phyloP scores from a whole-genome alignment of 768 basidiomycete species.

The Pholiota conissans region DNA sequence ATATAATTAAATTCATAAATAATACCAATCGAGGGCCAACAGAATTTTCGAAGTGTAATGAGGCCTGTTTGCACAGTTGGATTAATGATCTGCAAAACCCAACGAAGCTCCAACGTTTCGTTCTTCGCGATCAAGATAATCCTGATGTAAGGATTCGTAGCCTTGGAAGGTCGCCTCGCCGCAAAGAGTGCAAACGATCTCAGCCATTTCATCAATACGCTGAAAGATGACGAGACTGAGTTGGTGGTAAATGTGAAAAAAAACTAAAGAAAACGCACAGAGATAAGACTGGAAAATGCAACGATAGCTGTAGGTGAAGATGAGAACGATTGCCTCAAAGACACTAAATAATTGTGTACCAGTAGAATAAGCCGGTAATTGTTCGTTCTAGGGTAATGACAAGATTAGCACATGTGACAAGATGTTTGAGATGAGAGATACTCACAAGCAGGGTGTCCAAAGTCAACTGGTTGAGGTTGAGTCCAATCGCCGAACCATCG shows the following conservation, averaged over 20 bases:
- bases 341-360: slow-evolving; percentile 20
- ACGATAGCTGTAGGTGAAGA: slow-evolving; percentile 31
- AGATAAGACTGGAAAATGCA: slow-evolving; percentile 39
- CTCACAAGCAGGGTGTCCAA: slow-evolving; percentile 38
- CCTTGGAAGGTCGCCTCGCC: slow-evolving; percentile 42
- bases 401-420: not conserved
- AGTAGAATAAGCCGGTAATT: slow-evolving; percentile 44
- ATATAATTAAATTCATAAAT: too few relatives aligned
- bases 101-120: not conserved
- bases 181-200: slow-evolving; percentile 38
- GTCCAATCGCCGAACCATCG: slow-evolving; percentile 41
- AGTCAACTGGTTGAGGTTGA: slow-evolving; percentile 39
- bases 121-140: slow-evolving; percentile 39
- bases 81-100: not conserved
- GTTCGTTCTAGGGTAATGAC: slow-evolving; percentile 44
- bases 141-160: slow-evolving; percentile 35
- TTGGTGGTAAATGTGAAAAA: not conserved
- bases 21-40: too few relatives aligned
- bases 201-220: slow-evolving; percentile 42
- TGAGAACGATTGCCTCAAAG: not conserved
- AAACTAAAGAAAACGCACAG: slow-evolving; percentile 22
- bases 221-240: slow-evolving; percentile 9
- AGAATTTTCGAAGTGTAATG: too few relatives aligned
- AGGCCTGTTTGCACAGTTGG: too few relatives aligned
- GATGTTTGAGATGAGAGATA: not conserved